phyloP scores from a whole-genome alignment of 179 eudicot species.

The Sideroxylon spinosum region DNA sequence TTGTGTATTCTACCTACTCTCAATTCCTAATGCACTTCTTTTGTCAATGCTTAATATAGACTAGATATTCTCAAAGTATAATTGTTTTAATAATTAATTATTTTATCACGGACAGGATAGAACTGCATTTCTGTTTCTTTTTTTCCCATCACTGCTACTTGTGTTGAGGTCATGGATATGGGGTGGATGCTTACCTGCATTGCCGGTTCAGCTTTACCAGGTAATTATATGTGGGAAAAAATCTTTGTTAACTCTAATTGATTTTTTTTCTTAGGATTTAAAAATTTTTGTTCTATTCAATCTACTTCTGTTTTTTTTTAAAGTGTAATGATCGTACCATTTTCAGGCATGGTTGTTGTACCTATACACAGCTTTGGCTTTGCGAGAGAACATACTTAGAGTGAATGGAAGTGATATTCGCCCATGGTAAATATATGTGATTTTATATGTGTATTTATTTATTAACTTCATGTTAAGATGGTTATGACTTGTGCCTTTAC shows the following conservation, averaged over 20 bases:
- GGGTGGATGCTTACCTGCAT: constrained; percentile 55
- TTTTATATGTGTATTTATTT: neutral
- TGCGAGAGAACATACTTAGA: constrained; percentile 55
- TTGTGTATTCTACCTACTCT: neutral
- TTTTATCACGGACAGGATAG: constrained; percentile 39
- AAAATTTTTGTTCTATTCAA: neutral
- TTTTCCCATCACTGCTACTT: constrained; percentile 46
- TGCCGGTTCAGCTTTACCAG: constrained; percentile 62
- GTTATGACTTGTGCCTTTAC: neutral
- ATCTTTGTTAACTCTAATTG: neutral
- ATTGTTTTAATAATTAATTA: neutral
- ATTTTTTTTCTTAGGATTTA: neutral
- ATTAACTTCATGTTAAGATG: constrained; percentile 7
- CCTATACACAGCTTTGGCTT: constrained; percentile 54
- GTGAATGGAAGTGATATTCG: constrained; percentile 63
- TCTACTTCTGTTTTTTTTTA: neutral
- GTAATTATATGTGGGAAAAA: constrained; percentile 15
- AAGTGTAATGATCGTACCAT: constrained; percentile 17
- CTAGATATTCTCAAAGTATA: neutral
- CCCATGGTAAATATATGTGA: constrained; percentile 40
- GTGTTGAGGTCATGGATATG: constrained; percentile 39
- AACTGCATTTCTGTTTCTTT: constrained; percentile 45
- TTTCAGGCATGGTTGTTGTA: constrained; percentile 54
- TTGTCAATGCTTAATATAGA: neutral
- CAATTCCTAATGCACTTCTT: neutral